Evolutionary conservation across 2,329 filamentous ascomycete genomes (phyloP).

Genomic region (Chrysosphaeria jannelii): DNA sequence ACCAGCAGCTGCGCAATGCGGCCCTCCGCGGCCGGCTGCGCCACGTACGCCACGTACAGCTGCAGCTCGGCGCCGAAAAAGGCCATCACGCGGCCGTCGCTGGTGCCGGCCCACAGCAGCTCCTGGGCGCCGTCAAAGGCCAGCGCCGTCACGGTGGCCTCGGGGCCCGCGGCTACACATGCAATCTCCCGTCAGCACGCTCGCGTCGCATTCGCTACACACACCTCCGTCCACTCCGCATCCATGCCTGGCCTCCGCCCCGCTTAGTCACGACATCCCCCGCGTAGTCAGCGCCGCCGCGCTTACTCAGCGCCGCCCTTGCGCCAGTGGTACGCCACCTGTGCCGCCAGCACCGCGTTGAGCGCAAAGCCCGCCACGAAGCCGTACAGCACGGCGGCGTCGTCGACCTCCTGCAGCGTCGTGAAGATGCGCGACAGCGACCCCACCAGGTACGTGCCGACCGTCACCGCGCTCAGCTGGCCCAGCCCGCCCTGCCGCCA

Average conservation of each 20-base stretch:
- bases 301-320: no score
- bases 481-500: slow-evolving; percentile 67
- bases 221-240: slow-evolving; percentile 5
- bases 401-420: slow-evolving; percentile 86
- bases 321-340: slow-evolving; percentile 98
- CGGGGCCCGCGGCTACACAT: slow-evolving; percentile 25
- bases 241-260: no score
- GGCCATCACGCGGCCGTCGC: slow-evolving; percentile 54
- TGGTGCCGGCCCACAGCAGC: slow-evolving; percentile 46
- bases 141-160: slow-evolving; percentile 44
- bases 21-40: slow-evolving; percentile 43
- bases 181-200: not conserved
- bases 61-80: slow-evolving; percentile 69
- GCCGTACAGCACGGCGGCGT: slow-evolving; percentile 83
- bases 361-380: slow-evolving; percentile 79
- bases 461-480: slow-evolving; percentile 86
- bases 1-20: slow-evolving; percentile 68
- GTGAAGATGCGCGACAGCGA: slow-evolving; percentile 91
- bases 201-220: not conserved
- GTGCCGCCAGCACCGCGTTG: slow-evolving; percentile 57
- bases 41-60: slow-evolving; percentile 70
- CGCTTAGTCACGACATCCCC: no score
- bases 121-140: slow-evolving; percentile 77
- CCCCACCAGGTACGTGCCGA: slow-evolving; percentile 91
- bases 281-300: no score